Percentiles rank a stretch among this genome's conserved stretches.
Evolutionary conservation across 2,329 filamentous ascomycete genomes (phyloP).

Genomic region (Colletotrichum siamense): DNA sequence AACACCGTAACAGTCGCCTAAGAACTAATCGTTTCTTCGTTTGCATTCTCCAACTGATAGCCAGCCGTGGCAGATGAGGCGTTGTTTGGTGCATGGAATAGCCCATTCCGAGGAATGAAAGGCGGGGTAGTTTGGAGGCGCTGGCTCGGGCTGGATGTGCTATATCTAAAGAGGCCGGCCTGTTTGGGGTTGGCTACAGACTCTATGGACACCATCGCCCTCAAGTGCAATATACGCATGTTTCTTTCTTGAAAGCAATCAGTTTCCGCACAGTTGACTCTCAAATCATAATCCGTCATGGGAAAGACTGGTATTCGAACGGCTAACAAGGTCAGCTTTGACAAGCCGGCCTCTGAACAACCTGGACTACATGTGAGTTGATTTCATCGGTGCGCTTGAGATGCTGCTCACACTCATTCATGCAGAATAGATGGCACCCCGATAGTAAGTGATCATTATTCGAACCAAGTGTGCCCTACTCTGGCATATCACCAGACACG

Average conservation of each 20-base stretch:
- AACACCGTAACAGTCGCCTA: not conserved
- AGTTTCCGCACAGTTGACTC: not conserved
- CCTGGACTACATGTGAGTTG: slow-evolving; percentile 70
- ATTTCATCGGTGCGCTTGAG: not conserved
- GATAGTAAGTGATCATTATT: slow-evolving; percentile 64
- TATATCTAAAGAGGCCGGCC: not conserved
- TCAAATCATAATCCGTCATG: slow-evolving; percentile 42
- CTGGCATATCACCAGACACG: not conserved
- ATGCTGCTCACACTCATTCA: not conserved
- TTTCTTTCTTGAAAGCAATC: not conserved
- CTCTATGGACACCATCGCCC: not conserved
- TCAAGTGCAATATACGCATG: not conserved
- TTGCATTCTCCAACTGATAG: slow-evolving; percentile 3
- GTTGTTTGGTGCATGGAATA: not conserved
- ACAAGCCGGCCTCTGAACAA: slow-evolving; percentile 75
- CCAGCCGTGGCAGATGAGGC: not conserved
- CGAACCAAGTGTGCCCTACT: not conserved
- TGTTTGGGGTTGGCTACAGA: not conserved
- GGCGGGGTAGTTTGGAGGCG: slow-evolving; percentile 17
- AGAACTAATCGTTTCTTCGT: not conserved
- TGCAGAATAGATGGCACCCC: slow-evolving; percentile 89
- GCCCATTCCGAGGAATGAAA: not conserved
- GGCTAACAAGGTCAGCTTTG: slow-evolving; percentile 74
- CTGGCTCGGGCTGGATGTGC: not conserved
- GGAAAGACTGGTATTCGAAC: slow-evolving; percentile 68